Evolutionary conservation across 2,329 filamentous ascomycete species (phyloP).

Genomic region (Nigrograna mackinnonii): DNA sequence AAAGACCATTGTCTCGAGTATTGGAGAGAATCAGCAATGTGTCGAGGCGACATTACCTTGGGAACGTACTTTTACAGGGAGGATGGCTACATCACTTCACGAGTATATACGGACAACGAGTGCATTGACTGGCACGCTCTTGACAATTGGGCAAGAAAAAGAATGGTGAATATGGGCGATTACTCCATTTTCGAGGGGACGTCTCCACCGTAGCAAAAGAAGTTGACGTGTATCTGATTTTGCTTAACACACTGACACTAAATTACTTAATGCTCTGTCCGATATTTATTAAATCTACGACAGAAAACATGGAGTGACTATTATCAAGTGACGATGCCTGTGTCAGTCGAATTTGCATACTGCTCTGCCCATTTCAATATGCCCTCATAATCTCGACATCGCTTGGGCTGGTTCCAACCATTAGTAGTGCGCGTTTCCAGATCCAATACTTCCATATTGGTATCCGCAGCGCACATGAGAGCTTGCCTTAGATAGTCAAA

Average conservation of each 20-base stretch:
- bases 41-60: slow-evolving; percentile 3
- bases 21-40: slow-evolving; percentile 1
- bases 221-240: too few species aligned
- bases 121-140: slow-evolving; percentile 2
- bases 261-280: too few species aligned
- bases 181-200: not conserved
- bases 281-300: too few species aligned
- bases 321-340: too few species aligned
- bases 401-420: slow-evolving; percentile 11
- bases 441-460: slow-evolving; percentile 12
- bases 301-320: too few species aligned
- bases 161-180: not conserved
- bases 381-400: slow-evolving; percentile 9
- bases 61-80: slow-evolving; percentile 1
- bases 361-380: slow-evolving; percentile 8
- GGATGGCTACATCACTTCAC: not conserved
- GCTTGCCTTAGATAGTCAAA: slow-evolving; percentile 17
- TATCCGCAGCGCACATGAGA: slow-evolving; percentile 15
- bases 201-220: too few species aligned
- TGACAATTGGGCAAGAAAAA: not conserved
- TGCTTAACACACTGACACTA: too few species aligned
- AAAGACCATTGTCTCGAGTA: slow-evolving; percentile 4
- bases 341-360: slow-evolving; percentile 2
- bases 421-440: slow-evolving; percentile 4
- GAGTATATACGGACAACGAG: not conserved